Percentiles rank a stretch among this genome's conserved stretches.
Conservation (phyloP, 2,329 filamentous ascomycete genomes). For the Sporothrix inflata region DNA sequence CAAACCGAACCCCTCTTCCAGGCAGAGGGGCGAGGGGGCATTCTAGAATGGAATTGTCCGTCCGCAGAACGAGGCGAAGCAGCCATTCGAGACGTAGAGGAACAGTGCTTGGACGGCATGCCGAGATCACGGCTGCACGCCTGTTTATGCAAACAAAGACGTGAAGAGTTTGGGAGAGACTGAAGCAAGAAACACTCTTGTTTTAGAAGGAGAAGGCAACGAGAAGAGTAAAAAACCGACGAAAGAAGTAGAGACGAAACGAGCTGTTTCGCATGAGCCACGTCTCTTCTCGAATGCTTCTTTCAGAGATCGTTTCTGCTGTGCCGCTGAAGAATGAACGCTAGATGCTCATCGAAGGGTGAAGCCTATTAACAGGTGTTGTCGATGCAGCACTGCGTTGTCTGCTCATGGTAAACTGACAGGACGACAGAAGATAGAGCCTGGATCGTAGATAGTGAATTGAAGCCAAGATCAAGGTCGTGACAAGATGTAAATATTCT, state of each 20-base stretch:
- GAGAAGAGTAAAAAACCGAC: neutral
- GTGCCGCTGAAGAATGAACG: neutral
- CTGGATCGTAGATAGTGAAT: too few species aligned
- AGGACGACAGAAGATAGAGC: too few species aligned
- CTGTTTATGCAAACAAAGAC: neutral
- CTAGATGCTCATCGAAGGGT: neutral
- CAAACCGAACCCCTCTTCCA: neutral
- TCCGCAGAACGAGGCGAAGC: conserved; percentile 4
- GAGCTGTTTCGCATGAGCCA: neutral
- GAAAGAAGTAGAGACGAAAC: neutral
- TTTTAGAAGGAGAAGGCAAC: neutral
- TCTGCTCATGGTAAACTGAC: neutral
- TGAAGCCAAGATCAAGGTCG: neutral
- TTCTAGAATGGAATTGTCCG: conserved; percentile 1
- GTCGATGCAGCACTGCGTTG: neutral
- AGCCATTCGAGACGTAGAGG: neutral
- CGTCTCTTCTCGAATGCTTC: neutral
- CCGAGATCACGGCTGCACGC: neutral
- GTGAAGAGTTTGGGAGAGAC: neutral
- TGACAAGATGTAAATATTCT: neutral
- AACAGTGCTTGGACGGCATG: neutral
- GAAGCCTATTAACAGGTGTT: neutral
- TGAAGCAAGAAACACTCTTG: neutral
- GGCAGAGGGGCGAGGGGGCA: neutral
- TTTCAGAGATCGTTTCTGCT: neutral